A percentile compares a stretch with the other conserved stretches of the same genome.
phyloP scores from a whole-genome alignment of 345 rosid species.

The Brassica incana region DNA sequence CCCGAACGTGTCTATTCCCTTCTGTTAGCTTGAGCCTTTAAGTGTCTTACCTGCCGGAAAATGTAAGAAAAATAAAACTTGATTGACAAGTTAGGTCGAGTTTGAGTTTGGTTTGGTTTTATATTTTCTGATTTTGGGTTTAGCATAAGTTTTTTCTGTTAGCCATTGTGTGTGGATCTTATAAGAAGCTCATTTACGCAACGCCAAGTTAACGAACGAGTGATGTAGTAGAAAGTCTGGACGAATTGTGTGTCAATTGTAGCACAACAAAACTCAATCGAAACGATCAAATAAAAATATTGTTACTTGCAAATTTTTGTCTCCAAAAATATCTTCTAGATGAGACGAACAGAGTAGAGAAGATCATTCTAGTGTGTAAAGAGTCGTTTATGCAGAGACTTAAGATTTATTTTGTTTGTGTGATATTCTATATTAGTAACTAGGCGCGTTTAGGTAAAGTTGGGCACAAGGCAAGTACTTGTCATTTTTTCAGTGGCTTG shows the following conservation, averaged over 20 bases:
- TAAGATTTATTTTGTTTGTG: neutral
- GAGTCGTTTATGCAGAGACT: neutral
- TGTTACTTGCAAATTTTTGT: neutral
- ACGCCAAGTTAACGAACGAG: slow-evolving; percentile 12
- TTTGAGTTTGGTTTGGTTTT: slow-evolving; percentile 29
- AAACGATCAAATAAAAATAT: neutral
- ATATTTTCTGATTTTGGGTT: slow-evolving; percentile 2
- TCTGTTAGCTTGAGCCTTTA: slow-evolving; percentile 37
- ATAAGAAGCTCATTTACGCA: slow-evolving; percentile 8
- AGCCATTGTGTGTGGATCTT: slow-evolving; percentile 16
- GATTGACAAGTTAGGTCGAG: slow-evolving; percentile 32
- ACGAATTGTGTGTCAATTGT: neutral
- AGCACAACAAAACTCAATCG: neutral
- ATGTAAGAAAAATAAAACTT: slow-evolving; percentile 20
- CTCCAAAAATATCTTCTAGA: slow-evolving; percentile 8
- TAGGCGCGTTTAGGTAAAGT: neutral
- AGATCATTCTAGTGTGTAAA: neutral
- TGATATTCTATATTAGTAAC: slow-evolving; percentile 6
- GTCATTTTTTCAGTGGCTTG: no score
- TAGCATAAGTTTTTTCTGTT: slow-evolving; percentile 8
- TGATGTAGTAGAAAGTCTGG: slow-evolving; percentile 13
- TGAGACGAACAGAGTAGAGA: slow-evolving; percentile 2
- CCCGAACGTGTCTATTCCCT: slow-evolving; percentile 52
- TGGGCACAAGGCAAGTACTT: no score
- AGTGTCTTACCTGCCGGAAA: slow-evolving; percentile 2